A percentile compares a stretch with the other conserved stretches of the same genome.
phyloP scores from a whole-genome alignment of 2,329 filamentous ascomycete species.

The Clonostachys rosea region DNA sequence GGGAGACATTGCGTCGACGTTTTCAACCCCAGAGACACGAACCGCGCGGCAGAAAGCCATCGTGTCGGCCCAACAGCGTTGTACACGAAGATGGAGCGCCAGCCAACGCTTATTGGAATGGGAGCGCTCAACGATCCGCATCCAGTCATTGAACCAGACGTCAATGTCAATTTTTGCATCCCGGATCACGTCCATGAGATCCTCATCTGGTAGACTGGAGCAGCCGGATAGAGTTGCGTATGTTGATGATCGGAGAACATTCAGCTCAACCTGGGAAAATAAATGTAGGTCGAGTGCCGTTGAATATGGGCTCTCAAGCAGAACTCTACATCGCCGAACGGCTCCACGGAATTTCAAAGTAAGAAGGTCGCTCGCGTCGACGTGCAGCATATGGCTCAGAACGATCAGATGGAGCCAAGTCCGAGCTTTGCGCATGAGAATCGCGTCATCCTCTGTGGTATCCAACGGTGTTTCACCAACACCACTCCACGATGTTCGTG shows the following conservation, averaged over 20 bases:
- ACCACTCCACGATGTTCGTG: not conserved
- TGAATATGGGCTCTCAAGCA: constrained; percentile 33
- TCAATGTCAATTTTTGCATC: constrained; percentile 41
- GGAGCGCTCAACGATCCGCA: constrained; percentile 12
- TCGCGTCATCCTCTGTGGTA: constrained; percentile 12
- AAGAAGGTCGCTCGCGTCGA: constrained; percentile 24
- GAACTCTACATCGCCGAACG: constrained; percentile 35
- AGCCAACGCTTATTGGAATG: constrained; percentile 25
- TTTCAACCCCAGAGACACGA: constrained; percentile 23
- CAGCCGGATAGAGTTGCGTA: constrained; percentile 23
- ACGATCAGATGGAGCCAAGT: constrained; percentile 49
- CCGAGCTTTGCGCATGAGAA: constrained; percentile 34
- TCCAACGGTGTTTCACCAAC: constrained; percentile 2
- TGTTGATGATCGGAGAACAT: constrained; percentile 22
- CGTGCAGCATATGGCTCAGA: constrained; percentile 42
- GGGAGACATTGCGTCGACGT: constrained; percentile 36
- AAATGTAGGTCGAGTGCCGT: constrained; percentile 44
- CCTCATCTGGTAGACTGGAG: constrained; percentile 18
- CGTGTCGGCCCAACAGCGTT: constrained; percentile 47
- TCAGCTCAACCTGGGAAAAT: constrained; percentile 43
- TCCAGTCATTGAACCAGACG: constrained; percentile 37
- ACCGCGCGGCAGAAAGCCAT: constrained; percentile 47
- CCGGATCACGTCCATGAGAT: constrained; percentile 30
- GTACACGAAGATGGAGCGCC: constrained; percentile 40
- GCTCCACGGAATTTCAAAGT: constrained; percentile 29